A percentile compares a stretch with the other conserved stretches of the same genome.
phyloP scores from a whole-genome alignment of 179 eudicot species.

The Nepenthes alata region DNA sequence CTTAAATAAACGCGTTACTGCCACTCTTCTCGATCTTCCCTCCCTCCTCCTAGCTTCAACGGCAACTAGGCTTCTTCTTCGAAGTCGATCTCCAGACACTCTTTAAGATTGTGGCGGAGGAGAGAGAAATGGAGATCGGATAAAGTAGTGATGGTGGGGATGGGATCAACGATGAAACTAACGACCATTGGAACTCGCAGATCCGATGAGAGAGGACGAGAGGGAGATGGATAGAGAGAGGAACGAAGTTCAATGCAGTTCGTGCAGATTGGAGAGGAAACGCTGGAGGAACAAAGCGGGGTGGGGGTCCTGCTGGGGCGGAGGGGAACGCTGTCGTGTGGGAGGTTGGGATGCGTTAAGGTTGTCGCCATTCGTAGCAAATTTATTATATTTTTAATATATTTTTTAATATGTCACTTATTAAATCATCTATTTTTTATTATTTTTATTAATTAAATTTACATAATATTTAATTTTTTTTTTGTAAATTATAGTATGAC shows the following conservation, averaged over 20 bases:
- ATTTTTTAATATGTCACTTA: too few species aligned
- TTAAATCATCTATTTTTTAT: too few species aligned
- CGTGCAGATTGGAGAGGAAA: not conserved
- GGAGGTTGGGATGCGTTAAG: not conserved
- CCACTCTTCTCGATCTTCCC: not conserved
- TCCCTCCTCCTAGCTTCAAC: not conserved
- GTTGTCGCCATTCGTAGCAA: too few species aligned
- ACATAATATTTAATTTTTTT: too few species aligned
- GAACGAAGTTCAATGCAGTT: slow-evolving; percentile 9
- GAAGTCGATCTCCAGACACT: not conserved
- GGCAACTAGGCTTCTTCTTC: not conserved
- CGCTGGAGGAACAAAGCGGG: too few species aligned
- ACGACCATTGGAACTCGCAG: slow-evolving; percentile 1
- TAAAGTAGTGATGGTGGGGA: not conserved
- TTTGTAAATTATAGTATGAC: too few species aligned
- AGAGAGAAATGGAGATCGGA: not conserved
- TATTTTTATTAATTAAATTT: too few species aligned
- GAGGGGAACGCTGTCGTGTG: not conserved
- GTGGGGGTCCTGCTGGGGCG: too few species aligned
- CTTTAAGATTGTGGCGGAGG: too few species aligned
- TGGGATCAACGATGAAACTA: slow-evolving; percentile 2
- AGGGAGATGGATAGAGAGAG: not conserved
- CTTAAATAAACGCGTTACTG: slow-evolving; percentile 2
- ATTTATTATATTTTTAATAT: too few species aligned
- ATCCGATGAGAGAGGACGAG: slow-evolving; percentile 3